phyloP scores from a whole-genome alignment of 164 flowering plant species.

The Litsea cubeba region DNA sequence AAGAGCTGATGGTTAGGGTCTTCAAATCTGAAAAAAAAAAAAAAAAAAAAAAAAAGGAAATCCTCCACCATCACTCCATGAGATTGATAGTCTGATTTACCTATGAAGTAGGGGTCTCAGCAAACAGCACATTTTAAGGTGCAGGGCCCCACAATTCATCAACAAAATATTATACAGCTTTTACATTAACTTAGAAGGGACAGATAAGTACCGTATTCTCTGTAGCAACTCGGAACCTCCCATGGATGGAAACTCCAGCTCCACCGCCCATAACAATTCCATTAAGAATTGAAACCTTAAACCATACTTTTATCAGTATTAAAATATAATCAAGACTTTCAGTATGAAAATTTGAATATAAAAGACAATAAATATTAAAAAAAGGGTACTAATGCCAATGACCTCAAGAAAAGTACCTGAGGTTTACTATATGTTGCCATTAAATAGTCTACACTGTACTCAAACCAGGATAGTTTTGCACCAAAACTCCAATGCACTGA shows the following conservation, averaged over 20 bases:
- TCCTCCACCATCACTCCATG: too few species aligned
- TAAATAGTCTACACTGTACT: conserved; percentile 28
- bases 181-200: neutral
- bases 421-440: conserved; percentile 43
- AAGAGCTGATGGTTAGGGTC: too few species aligned
- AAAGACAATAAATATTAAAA: too few species aligned
- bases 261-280: conserved; percentile 99
- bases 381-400: too few species aligned
- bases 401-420: conserved; percentile 18
- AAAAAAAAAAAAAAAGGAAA: too few species aligned
- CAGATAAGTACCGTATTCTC: conserved; percentile 71
- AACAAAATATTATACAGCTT: neutral
- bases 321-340: neutral
- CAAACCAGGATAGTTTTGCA: conserved; percentile 23
- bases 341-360: too few species aligned
- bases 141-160: neutral
- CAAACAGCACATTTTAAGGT: neutral
- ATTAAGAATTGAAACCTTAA: conserved; percentile 87
- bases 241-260: conserved; percentile 84
- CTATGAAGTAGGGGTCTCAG: neutral
- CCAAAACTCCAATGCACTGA: conserved; percentile 33
- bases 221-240: conserved; percentile 85
- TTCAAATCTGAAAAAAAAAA: too few species aligned
- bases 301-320: conserved; percentile 5
- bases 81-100: neutral